Base-by-base conservation (phyloP, 1,284 basidiomycete species). In the Somion occarium region DNA sequence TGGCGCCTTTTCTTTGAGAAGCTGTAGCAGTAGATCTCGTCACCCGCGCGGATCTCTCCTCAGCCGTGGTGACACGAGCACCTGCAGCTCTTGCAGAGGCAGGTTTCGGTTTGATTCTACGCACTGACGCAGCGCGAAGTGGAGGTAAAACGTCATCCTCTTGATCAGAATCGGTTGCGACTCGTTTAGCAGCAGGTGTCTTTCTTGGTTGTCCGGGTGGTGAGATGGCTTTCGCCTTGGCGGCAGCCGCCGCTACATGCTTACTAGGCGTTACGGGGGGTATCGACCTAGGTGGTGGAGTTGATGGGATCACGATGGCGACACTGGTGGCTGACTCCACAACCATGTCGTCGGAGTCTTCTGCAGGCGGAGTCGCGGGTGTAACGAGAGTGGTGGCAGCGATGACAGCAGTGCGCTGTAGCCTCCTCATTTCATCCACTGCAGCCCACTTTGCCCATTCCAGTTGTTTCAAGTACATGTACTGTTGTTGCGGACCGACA, bases 381-480 rank as follows among this genome's bases (percentile, higher is more conserved):
- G 85, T 82, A 34, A 87, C 75, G 27, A 88, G 64, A 9, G 76
- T 69, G 18, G 73, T 64, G 1, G 75, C 67, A 12, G 74, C 70
- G 1, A 72, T 60, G 7, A 73, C 71, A 7, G 60, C 38, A 15
- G 49, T 72, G 1, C 73, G 67, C 56, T 82, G 82, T 22, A 70
- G 64, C 54, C 73, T 76, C 59, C 77, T 76, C 53, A 83, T 72
- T 59, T 89, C 85, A 62, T 93, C 93, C 38, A 83, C 74, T 2
- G 91, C 91, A 4, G 92, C 86, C 94, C 94, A 97, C 65, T 91
- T 91, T 12, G 83, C 78, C 93, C 93, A 98, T 66, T 93, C 91
- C 55, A 95, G 73, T 66, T 97, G 93, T 70, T 95, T 97, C 62
- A 93, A 81, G 65, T 97, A 94, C 85, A 99, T 90, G 67, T 93